Conservation (phyloP, 768 basidiomycete species). For the Pisolithus marmoratus region DNA sequence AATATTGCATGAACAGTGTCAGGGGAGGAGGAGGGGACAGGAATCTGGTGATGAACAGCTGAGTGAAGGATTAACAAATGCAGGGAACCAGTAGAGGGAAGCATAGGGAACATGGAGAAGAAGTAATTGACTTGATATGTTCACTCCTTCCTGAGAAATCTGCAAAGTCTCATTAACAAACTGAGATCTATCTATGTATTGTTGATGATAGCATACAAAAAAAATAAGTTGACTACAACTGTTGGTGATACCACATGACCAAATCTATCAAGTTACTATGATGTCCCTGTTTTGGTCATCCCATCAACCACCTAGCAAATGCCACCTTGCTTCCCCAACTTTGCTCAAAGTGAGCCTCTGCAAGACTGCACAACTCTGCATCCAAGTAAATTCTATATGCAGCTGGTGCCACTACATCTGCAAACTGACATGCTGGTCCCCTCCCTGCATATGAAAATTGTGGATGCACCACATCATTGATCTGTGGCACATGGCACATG, state of each 20-base stretch:
- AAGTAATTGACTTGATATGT: too few relatives aligned
- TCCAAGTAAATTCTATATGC: not conserved
- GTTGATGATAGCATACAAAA: too few relatives aligned
- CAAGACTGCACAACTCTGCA: not conserved
- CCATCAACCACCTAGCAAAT: not conserved
- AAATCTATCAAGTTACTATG: not conserved
- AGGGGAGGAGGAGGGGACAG: too few relatives aligned
- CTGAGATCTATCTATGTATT: too few relatives aligned
- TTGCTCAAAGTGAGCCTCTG: not conserved
- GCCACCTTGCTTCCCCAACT: not conserved
- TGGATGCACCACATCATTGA: not conserved
- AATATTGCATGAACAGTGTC: too few relatives aligned
- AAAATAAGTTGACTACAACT: too few relatives aligned
- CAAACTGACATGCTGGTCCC: not conserved
- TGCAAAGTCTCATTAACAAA: too few relatives aligned
- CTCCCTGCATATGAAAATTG: not conserved
- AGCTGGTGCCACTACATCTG: not conserved
- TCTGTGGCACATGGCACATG: conserved; percentile 5
- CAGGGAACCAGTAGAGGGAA: too few relatives aligned
- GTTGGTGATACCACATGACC: not conserved
- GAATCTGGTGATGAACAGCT: too few relatives aligned
- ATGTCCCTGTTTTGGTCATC: not conserved
- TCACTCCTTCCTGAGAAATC: too few relatives aligned
- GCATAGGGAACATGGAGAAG: too few relatives aligned
- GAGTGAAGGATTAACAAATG: too few relatives aligned